These are phyloP conservation scores for Podospora pseudocomata DNA, from an alignment of 495 filamentous ascomycete genomes.

Conservation along the genomic window DNA sequence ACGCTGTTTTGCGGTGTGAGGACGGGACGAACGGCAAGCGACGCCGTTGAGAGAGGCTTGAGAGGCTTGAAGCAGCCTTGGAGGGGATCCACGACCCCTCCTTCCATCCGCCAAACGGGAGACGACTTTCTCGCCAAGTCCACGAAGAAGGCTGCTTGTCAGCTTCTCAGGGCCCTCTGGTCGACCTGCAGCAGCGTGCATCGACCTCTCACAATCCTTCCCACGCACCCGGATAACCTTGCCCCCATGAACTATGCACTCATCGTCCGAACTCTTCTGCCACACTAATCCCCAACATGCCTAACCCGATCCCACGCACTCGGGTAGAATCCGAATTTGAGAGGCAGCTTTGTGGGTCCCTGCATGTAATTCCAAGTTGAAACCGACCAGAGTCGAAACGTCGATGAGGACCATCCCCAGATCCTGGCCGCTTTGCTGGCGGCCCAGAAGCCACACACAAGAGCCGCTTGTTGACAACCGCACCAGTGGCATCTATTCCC, in stretches of 20 bases:
- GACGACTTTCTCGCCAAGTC: background rate
- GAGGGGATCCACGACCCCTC: background rate
- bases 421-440: background rate
- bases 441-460: background rate
- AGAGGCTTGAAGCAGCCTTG: background rate
- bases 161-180: background rate
- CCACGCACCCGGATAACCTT: background rate
- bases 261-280: constrained; percentile 9
- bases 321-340: constrained; percentile 13
- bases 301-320: constrained; percentile 22
- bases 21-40: background rate
- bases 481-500: constrained; percentile 1
- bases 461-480: constrained; percentile 3
- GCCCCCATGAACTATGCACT: constrained; percentile 1
- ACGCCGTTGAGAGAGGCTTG: background rate
- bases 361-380: constrained; percentile 11
- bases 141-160: constrained; percentile 1
- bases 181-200: background rate
- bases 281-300: background rate
- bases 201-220: background rate
- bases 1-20: background rate
- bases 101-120: constrained; percentile 5
- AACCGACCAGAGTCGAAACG: constrained; percentile 2
- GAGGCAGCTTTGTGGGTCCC: constrained; percentile 16
- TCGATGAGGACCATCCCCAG: background rate